These are phyloP conservation scores for Nannochloris sp. DNA, from an alignment of 139 green algal species.

Conservation along the genomic window DNA sequence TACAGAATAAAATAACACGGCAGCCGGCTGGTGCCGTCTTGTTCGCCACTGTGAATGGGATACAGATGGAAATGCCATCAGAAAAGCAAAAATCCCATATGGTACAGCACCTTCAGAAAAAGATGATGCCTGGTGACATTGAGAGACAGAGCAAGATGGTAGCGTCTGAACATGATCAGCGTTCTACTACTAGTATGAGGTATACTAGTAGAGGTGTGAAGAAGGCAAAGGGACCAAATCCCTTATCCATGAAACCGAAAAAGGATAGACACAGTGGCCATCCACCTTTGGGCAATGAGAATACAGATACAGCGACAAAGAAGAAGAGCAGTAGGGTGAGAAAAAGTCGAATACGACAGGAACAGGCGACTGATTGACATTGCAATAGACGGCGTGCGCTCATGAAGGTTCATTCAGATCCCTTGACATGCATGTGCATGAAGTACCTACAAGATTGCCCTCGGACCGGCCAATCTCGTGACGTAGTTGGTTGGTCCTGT, in stretches of 20 bases:
- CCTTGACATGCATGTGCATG: too few relatives aligned
- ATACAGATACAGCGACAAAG: not conserved
- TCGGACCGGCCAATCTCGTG: too few relatives aligned
- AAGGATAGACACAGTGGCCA: slow-evolving; percentile 1
- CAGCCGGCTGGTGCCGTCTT: slow-evolving; percentile 31
- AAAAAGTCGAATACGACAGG: too few relatives aligned
- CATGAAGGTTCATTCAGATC: too few relatives aligned
- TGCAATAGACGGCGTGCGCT: too few relatives aligned
- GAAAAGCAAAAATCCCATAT: slow-evolving; percentile 17
- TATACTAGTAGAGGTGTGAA: slow-evolving; percentile 12
- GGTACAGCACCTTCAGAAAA: slow-evolving; percentile 4
- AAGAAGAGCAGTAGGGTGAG: not conserved
- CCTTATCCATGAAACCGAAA: slow-evolving; percentile 21
- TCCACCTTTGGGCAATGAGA: not conserved
- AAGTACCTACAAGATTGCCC: too few relatives aligned
- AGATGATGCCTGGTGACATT: not conserved
- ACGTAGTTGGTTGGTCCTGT: too few relatives aligned
- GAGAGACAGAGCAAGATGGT: slow-evolving; percentile 2
- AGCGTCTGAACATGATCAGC: too few relatives aligned
- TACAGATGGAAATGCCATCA: slow-evolving; percentile 36
- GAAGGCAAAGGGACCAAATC: slow-evolving; percentile 30
- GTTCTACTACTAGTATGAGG: too few relatives aligned
- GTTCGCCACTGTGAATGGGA: slow-evolving; percentile 35
- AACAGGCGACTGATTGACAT: too few relatives aligned
- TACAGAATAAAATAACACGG: slow-evolving; percentile 16